phyloP scores from a whole-genome alignment of 1,284 basidiomycete genomes.

The Exobasidium cylindrosporum region DNA sequence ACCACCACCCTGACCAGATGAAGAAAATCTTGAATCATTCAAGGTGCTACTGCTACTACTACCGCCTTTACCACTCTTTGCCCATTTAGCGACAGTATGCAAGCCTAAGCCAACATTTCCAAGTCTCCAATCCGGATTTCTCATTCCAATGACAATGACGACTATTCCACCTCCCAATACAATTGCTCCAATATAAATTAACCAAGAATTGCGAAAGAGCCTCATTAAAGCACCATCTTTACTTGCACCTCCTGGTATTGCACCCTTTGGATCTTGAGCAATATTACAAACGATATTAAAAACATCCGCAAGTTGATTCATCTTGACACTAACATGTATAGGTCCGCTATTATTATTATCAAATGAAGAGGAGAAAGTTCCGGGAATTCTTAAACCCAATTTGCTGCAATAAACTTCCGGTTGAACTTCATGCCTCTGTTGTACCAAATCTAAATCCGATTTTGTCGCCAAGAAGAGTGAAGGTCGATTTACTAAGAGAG shows the following conservation, averaged over 20 bases:
- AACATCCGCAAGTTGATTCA: conserved; percentile 80
- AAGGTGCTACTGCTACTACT: background rate
- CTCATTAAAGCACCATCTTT: conserved; percentile 7
- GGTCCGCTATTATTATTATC: conserved; percentile 27
- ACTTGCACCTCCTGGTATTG: conserved; percentile 21
- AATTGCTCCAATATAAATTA: conserved; percentile 2
- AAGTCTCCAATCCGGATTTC: background rate
- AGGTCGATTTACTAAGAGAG: conserved; percentile 79
- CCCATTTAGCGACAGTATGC: background rate
- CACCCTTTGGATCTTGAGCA: conserved; percentile 59
- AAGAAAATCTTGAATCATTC: background rate
- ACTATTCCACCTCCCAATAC: conserved; percentile 7
- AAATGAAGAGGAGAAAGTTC: background rate
- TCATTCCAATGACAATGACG: conserved; percentile 3
- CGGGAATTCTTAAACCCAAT: conserved; percentile 45
- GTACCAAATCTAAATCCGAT: conserved; percentile 89
- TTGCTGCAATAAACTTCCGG: conserved; percentile 77
- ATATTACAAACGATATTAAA: conserved; percentile 80
- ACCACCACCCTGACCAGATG: no score
- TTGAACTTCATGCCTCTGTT: conserved; percentile 84
- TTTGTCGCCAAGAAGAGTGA: conserved; percentile 98
- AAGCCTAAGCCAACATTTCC: background rate
- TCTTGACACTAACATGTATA: conserved; percentile 63
- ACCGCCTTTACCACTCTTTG: background rate
- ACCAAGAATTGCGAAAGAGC: conserved; percentile 4